Evolutionary conservation across 164 flowering plant genomes (phyloP).

Genomic region (Aristolochia contorta): DNA sequence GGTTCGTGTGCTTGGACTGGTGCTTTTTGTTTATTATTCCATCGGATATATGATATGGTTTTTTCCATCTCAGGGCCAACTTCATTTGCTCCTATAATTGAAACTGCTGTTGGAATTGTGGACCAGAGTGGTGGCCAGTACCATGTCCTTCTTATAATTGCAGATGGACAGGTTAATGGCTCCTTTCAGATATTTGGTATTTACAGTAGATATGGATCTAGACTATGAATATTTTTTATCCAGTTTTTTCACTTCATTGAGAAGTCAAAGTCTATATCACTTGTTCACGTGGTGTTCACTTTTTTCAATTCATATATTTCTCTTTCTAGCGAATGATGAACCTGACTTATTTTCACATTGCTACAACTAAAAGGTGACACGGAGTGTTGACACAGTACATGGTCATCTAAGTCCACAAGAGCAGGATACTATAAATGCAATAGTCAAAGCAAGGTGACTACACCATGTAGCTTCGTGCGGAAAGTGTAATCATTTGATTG

Average conservation of each 20-base stretch:
- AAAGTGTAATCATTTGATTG: neutral
- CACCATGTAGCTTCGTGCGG: neutral
- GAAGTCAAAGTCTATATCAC: neutral
- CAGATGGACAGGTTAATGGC: slow-evolving; percentile 37
- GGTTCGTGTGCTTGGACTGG: slow-evolving; percentile 20
- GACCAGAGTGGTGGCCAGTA: slow-evolving; percentile 38
- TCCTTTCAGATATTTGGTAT: no score
- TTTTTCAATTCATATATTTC: neutral
- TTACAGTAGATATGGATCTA: no score
- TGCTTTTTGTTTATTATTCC: neutral
- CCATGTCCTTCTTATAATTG: slow-evolving; percentile 42
- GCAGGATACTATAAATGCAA: slow-evolving; percentile 34
- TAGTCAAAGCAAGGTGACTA: slow-evolving; percentile 42
- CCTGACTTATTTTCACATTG: neutral
- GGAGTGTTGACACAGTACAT: slow-evolving; percentile 28
- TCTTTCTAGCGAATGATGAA: neutral
- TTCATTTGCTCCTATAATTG: slow-evolving; percentile 42
- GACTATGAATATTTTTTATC: no score
- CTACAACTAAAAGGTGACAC: slow-evolving; percentile 25
- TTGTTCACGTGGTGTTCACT: neutral
- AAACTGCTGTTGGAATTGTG: slow-evolving; percentile 29
- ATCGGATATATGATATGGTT: neutral
- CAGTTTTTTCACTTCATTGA: no score
- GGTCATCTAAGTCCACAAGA: slow-evolving; percentile 40
- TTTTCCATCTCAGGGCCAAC: slow-evolving; percentile 29